phyloP scores from a whole-genome alignment of 1,284 basidiomycete genomes.

The Phlebopus sp. region DNA sequence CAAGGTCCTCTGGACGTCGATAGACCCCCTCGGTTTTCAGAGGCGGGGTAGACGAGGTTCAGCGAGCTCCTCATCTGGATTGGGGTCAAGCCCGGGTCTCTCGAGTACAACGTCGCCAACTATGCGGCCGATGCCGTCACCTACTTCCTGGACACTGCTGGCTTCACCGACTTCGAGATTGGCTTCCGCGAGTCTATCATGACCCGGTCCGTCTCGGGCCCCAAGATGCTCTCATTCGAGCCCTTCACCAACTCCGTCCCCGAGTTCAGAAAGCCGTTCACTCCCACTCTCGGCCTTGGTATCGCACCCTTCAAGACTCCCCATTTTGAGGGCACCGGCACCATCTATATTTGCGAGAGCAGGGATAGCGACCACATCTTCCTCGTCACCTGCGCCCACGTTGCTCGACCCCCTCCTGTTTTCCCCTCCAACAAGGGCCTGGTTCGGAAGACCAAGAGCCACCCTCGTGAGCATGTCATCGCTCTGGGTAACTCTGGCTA shows the following conservation, averaged over 20 bases:
- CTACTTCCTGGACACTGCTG: slow-evolving; percentile 15
- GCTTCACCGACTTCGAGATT: slow-evolving; percentile 3
- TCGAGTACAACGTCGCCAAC: slow-evolving; percentile 24
- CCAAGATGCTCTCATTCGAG: slow-evolving; percentile 23
- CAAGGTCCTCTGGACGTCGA: slow-evolving; percentile 21
- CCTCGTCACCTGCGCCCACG: slow-evolving; percentile 15
- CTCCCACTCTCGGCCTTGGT: slow-evolving; percentile 26
- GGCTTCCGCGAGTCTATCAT: neutral
- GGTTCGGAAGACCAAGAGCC: slow-evolving; percentile 17
- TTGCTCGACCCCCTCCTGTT: slow-evolving; percentile 16
- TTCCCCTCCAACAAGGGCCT: slow-evolving; percentile 6
- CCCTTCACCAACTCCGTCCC: slow-evolving; percentile 17
- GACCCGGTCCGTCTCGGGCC: slow-evolving; percentile 23
- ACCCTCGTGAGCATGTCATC: slow-evolving; percentile 23
- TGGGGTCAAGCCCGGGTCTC: slow-evolving; percentile 27
- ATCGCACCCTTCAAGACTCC: slow-evolving; percentile 31
- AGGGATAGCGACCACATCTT: slow-evolving; percentile 11
- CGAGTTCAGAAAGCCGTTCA: slow-evolving; percentile 28
- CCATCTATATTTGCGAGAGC: slow-evolving; percentile 13
- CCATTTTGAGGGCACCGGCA: slow-evolving; percentile 11
- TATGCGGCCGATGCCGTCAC: slow-evolving; percentile 16
- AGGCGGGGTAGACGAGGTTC: slow-evolving; percentile 11
- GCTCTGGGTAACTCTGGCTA: slow-evolving; percentile 19
- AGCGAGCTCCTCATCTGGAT: slow-evolving; percentile 25
- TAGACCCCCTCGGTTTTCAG: slow-evolving; percentile 21